Percentiles rank a stretch among this genome's conserved stretches.
phyloP scores from a whole-genome alignment of 495 filamentous ascomycete genomes.

The Paragyromitra xinjiangensis region DNA sequence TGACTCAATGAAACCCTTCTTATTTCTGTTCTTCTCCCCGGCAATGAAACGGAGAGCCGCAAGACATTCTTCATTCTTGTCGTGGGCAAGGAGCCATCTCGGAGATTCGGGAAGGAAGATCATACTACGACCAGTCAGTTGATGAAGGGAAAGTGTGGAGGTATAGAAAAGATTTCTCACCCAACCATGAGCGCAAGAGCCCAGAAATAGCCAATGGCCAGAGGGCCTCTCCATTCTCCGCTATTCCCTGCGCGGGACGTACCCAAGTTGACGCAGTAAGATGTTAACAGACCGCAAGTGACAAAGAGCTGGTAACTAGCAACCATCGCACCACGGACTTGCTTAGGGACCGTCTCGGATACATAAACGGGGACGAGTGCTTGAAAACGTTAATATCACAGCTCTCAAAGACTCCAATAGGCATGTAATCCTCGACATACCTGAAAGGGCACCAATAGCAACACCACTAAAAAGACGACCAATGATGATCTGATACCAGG shows the following conservation, averaged over 20 bases:
- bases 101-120: constrained; percentile 72
- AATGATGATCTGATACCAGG: constrained; percentile 66
- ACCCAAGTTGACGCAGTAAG: constrained; percentile 73
- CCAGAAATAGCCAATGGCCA: constrained; percentile 63
- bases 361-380: constrained; percentile 53
- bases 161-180: constrained; percentile 59
- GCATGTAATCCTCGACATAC: constrained; percentile 14
- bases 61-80: constrained; percentile 67
- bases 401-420: constrained; percentile 65
- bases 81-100: constrained; percentile 67
- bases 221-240: constrained; percentile 43
- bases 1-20: constrained; percentile 68
- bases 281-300: constrained; percentile 77
- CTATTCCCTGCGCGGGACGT: constrained; percentile 44
- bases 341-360: constrained; percentile 64
- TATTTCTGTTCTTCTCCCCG: constrained; percentile 66
- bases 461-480: constrained; percentile 70
- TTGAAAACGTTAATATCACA: constrained; percentile 17
- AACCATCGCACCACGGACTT: constrained; percentile 69
- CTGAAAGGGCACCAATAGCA: constrained; percentile 72
- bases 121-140: constrained; percentile 53
- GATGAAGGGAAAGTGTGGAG: constrained; percentile 61
- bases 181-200: constrained; percentile 76
- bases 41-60: constrained; percentile 71
- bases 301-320: constrained; percentile 80